Base-by-base conservation (phyloP, 176 grass and related monocot species). In the Microstegium vimineum region DNA sequence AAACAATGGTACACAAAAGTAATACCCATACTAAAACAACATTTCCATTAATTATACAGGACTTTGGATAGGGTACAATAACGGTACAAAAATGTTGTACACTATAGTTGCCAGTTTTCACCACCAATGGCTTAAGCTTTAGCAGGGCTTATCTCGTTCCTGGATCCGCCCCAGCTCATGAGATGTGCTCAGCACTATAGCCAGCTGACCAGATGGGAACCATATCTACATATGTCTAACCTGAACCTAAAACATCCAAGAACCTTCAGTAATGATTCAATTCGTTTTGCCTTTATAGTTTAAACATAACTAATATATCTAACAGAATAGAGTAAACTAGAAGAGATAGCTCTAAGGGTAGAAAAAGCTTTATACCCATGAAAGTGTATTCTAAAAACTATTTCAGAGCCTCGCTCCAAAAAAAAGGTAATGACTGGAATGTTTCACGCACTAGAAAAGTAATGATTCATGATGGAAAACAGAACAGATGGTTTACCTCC, bases 401-500 rank as follows among this genome's bases (percentile, higher is more conserved):
- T 41, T 49, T 72, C 34, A 66, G 70, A 46, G 45, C 7, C 12
- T 60, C 70, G 42, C 20, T 47, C 52, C 49, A 76, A 46, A 71
- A 45, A 71, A 62, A 85, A 42, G 37, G 17, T 59, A 45, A 13
- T 47, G 34, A 16, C 8, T 73, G 35, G 1, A 59, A 82, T 36
- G n/a, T 66, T 34, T 34, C 26, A 73, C 69, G 26, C 35, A 63
- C 15, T 13, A 76, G 40, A 45, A 76, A 81, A 68, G 28, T 28
- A 46, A 26, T 26, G n/a, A 6, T 33, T 32, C 30, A 22, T 20
- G 49, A 62, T 40, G 28, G 28, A 78, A 20, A 81, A 49, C 11
- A 41, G 18, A 80, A 20, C 1, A 42, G 5, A 13, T 41, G 8
- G 54, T 51, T 69, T 91, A 94, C 92, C 92, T 94, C 92, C 49